Percentiles rank a stretch among this genome's conserved stretches.
phyloP scores from a whole-genome alignment of 1,139 yeast species.

The Sugiyamaella neomexicana region DNA sequence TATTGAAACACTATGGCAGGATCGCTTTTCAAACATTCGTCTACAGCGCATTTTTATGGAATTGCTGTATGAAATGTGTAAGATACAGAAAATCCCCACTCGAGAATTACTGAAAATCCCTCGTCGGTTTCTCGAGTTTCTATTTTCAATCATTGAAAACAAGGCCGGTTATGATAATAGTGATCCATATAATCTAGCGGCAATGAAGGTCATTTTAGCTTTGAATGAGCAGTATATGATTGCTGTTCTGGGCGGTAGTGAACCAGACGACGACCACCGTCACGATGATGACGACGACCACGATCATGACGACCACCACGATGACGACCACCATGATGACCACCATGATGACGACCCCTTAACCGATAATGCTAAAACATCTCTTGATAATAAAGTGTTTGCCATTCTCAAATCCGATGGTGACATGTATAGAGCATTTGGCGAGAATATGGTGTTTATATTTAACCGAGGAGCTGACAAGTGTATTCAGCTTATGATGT shows the following conservation, averaged over 20 bases:
- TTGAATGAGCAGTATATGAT: slow-evolving; percentile 86
- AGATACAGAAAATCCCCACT: slow-evolving; percentile 47
- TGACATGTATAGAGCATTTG: slow-evolving; percentile 49
- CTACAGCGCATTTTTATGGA: slow-evolving; percentile 49
- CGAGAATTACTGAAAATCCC: slow-evolving; percentile 52
- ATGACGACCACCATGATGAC: too few species aligned
- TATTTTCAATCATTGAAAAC: slow-evolving; percentile 53
- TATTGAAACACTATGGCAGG: slow-evolving; percentile 43
- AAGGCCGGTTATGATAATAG: slow-evolving; percentile 47
- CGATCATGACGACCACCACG: not conserved
- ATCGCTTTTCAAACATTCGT: slow-evolving; percentile 29
- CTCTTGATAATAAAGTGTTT: slow-evolving; percentile 39
- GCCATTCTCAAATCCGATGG: slow-evolving; percentile 29
- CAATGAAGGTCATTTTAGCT: slow-evolving; percentile 70
- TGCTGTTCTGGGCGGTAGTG: slow-evolving; percentile 44
- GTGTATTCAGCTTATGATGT: slow-evolving; percentile 71
- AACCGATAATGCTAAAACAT: too few species aligned
- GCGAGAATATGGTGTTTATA: slow-evolving; percentile 57
- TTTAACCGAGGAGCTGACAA: slow-evolving; percentile 77
- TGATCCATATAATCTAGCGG: slow-evolving; percentile 65
- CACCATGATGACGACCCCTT: too few species aligned
- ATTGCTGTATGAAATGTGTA: slow-evolving; percentile 54
- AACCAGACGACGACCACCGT: slow-evolving; percentile 11
- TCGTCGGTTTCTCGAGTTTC: slow-evolving; percentile 53
- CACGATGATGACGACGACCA: slow-evolving; percentile 1